phyloP scores from a whole-genome alignment of 75 land plant genomes.

The Cryptomeria japonica region DNA sequence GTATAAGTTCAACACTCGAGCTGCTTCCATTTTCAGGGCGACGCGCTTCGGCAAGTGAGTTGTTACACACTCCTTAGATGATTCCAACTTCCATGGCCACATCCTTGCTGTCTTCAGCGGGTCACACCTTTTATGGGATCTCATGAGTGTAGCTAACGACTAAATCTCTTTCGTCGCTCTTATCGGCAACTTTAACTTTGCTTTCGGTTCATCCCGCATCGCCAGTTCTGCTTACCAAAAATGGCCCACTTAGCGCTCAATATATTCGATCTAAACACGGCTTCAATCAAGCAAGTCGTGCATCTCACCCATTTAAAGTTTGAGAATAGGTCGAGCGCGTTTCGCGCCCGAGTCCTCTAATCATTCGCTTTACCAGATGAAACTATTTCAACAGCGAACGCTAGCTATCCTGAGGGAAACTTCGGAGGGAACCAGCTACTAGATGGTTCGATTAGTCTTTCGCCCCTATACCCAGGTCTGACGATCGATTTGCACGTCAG shows the following conservation, averaged over 20 bases:
- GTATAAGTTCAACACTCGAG: neutral
- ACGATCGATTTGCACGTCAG: constrained; percentile 30
- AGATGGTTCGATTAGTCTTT: constrained; percentile 42
- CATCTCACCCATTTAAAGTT: too few relatives aligned
- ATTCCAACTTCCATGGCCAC: constrained; percentile 6
- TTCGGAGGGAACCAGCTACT: constrained; percentile 32
- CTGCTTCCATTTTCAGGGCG: constrained; percentile 18
- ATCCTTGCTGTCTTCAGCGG: neutral
- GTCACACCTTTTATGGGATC: neutral
- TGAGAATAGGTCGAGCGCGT: too few relatives aligned
- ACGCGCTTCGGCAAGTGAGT: constrained; percentile 8
- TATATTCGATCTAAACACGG: neutral
- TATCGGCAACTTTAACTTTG: neutral
- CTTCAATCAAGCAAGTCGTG: neutral
- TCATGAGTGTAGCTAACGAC: neutral
- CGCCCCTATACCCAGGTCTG: constrained; percentile 35
- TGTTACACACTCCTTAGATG: too few relatives aligned
- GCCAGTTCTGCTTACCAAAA: constrained; percentile 27
- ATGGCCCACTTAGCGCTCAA: constrained; percentile 24
- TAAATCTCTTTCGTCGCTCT: too few relatives aligned
- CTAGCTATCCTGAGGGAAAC: too few relatives aligned
- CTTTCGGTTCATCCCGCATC: constrained; percentile 19
- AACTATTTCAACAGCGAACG: constrained; percentile 17
- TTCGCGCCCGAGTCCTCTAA: constrained; percentile 21
- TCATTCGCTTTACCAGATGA: constrained; percentile 32